Conservation (phyloP, 2,329 filamentous ascomycete species). For the Verticillium klebahnii region DNA sequence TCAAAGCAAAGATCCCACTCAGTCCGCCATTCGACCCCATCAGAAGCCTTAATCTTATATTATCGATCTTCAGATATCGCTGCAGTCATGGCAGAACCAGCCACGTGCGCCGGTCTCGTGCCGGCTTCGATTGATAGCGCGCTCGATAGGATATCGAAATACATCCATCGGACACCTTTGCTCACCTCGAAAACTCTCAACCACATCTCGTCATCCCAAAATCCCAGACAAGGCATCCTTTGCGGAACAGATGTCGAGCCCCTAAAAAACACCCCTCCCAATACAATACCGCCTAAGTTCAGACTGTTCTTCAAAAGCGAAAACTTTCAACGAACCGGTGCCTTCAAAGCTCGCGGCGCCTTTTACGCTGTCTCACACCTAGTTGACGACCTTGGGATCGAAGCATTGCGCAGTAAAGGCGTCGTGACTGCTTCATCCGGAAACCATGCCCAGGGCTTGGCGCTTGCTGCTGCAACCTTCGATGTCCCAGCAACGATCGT, state of each 20-base stretch:
- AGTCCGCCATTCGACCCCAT: too few relatives aligned
- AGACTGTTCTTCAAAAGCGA: conserved; percentile 29
- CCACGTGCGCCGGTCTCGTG: too few relatives aligned
- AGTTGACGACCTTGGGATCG: conserved; percentile 45
- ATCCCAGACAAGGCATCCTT: background rate
- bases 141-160: background rate
- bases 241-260: too few relatives aligned
- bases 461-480: conserved; percentile 51
- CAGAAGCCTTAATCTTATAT: too few relatives aligned
- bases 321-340: conserved; percentile 61
- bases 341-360: conserved; percentile 63
- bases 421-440: conserved; percentile 31
- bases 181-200: background rate
- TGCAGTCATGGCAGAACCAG: too few relatives aligned
- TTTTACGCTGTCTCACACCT: conserved; percentile 49
- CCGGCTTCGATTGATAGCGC: background rate
- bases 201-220: background rate
- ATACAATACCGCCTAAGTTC: background rate
- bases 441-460: conserved; percentile 65
- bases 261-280: too few relatives aligned
- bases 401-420: background rate
- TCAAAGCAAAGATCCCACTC: too few relatives aligned
- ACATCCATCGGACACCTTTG: background rate
- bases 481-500: conserved; percentile 58
- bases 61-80: too few relatives aligned